Evolutionary conservation across 306 rosid genomes (phyloP), one percentile per base, ranked within the genome.

Genomic region (Trichosanthes truncata): DNA sequence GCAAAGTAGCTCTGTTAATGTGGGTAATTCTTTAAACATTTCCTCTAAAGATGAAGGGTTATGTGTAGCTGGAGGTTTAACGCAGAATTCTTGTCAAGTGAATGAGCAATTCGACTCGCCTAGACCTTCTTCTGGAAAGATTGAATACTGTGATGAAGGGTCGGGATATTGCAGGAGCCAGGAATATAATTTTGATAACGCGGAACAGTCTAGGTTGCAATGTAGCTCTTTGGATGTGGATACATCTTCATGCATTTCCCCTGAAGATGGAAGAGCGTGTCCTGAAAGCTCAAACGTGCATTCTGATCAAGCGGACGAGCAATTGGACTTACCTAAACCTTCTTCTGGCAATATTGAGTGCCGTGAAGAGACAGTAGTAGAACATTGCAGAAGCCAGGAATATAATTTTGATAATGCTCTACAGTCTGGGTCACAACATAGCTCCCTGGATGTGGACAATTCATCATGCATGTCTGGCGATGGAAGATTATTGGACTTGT

Each of bases 151-250:
- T 48, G 60, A 48, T 33, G 61, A 51, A 52, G 62, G 31, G 59
- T 52, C 23, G 41, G 48, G 17, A 33, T 31, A 51, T 79, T 82
- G 85, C 83, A 83, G 81, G 80, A 91, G 91, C 74, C 87, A 84
- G 79, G 87, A 92, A 68, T 90, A 85, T 79, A 80, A 86, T 81
- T 87, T 87, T 85, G 93, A 82, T 83, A 84, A 83, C 7, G 77
- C 78, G 5, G 92, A 84, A 72, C 80, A 61, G 14, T 80, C 72
- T 17, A 77, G 83, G 79, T 77, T 79, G 84, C 81, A 85, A 59
- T 59, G 63, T 43, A 83, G 81, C 73, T 65, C 87, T 69, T 82
- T 61, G 80, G 77, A 86, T 79, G 88, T 40, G 78, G 80, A 77
- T 79, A 78, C 80, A 40, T 84, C 82, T 68, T 77, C 83, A n/a